Conservation (phyloP, 805 yeast species). For the Ogataea nonfermentans region DNA sequence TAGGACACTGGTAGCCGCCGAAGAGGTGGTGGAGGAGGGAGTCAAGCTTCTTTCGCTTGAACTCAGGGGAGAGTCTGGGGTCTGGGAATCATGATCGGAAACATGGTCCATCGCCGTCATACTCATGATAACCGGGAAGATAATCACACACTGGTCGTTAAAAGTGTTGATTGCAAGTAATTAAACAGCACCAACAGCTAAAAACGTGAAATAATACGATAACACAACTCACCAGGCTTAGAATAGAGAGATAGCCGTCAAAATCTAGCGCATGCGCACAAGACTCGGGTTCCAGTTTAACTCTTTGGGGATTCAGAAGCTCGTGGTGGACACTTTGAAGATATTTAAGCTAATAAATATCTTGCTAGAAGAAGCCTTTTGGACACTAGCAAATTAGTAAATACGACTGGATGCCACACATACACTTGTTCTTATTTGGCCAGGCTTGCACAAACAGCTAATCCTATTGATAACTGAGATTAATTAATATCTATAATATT, state of each 20-base stretch:
- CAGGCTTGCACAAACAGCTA: constrained; percentile 6
- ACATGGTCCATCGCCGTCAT: constrained; percentile 10
- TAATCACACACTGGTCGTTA: constrained; percentile 28
- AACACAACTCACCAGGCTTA: constrained; percentile 26
- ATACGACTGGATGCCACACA: constrained; percentile 1
- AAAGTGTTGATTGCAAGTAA: constrained; percentile 14
- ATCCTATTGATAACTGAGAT: constrained; percentile 2
- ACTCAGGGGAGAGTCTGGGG: constrained; percentile 33
- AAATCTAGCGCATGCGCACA: constrained; percentile 22
- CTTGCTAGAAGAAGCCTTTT: constrained; percentile 12
- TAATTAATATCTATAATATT: constrained; percentile 6
- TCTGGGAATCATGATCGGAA: constrained; percentile 15
- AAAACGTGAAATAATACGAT: constrained; percentile 22
- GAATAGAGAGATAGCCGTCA: constrained; percentile 38
- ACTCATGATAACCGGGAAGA: constrained; percentile 15
- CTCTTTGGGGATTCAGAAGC: constrained; percentile 27
- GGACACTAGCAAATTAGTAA: constrained; percentile 7
- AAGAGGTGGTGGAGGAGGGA: constrained; percentile 41
- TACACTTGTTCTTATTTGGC: constrained; percentile 12
- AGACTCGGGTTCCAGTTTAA: constrained; percentile 31
- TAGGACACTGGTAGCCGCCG: constrained; percentile 31
- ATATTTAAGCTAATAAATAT: constrained; percentile 30
- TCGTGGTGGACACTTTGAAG: constrained; percentile 19
- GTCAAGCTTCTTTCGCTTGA: constrained; percentile 37
- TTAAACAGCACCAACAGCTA: constrained; percentile 17